Conservation (phyloP, 2,329 filamentous ascomycete genomes). For the Epichloe elymi region DNA sequence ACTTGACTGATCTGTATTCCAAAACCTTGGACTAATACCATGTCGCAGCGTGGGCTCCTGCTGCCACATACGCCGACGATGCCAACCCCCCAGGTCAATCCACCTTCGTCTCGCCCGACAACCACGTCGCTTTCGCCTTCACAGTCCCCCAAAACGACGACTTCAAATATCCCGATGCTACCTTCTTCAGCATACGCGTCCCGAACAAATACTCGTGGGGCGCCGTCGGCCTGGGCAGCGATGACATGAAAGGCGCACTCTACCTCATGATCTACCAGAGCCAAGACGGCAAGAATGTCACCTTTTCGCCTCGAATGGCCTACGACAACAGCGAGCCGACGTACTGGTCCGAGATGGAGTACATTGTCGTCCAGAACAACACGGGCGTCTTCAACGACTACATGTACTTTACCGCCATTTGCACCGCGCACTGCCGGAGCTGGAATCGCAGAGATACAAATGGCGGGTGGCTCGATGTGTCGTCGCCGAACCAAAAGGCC, state of each 20-base stretch:
- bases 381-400: conserved; percentile 33
- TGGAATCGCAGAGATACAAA: conserved; percentile 26
- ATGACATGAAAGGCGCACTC: conserved; percentile 37
- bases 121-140: conserved; percentile 34
- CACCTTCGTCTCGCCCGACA: conserved; percentile 30
- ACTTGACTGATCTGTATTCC: background rate
- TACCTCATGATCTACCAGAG: conserved; percentile 43
- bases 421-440: conserved; percentile 34
- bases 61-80: conserved; percentile 13
- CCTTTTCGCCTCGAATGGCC: conserved; percentile 40
- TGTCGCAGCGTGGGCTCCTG: conserved; percentile 12
- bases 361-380: conserved; percentile 28
- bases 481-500: conserved; percentile 32
- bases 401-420: conserved; percentile 38
- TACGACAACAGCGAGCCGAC: conserved; percentile 39
- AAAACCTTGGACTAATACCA: background rate
- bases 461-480: conserved; percentile 35
- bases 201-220: conserved; percentile 35
- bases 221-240: conserved; percentile 39
- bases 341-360: conserved; percentile 29
- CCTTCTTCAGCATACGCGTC: conserved; percentile 42
- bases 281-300: conserved; percentile 33
- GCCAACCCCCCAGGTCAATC: conserved; percentile 22
- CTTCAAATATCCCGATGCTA: conserved; percentile 19
- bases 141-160: conserved; percentile 33